These are phyloP conservation scores for Apiospora sp. DNA, from an alignment of 2,329 filamentous ascomycete species.

Conservation along the genomic window DNA sequence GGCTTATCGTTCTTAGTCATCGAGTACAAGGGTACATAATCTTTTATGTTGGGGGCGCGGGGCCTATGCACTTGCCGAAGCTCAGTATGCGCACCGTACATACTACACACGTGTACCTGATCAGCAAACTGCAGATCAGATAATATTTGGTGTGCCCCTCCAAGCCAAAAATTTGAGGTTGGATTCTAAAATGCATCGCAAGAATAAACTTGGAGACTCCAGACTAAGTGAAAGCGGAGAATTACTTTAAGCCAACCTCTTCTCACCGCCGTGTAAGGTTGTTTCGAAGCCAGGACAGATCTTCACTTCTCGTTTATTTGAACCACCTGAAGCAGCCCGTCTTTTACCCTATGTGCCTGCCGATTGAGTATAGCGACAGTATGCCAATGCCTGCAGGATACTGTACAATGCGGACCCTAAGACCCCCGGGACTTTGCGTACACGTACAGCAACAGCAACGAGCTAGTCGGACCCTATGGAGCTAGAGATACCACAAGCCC, in stretches of 20 bases:
- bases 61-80: not conserved
- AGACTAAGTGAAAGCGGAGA: not conserved
- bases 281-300: not conserved
- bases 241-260: not conserved
- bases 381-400: not conserved
- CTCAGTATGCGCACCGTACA: constrained; percentile 1
- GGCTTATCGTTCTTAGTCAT: constrained; percentile 10
- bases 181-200: not conserved
- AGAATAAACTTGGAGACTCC: not conserved
- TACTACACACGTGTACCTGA: not conserved
- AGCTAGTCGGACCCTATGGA: constrained; percentile 21
- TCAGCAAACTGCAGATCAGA: constrained; percentile 3
- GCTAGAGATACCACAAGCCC: constrained; percentile 22
- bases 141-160: not conserved
- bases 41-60: constrained; percentile 16
- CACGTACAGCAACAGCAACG: not conserved
- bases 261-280: not conserved
- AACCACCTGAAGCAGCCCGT: too few species aligned
- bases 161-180: constrained; percentile 1
- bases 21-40: not conserved
- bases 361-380: not conserved
- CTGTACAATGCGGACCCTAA: constrained; percentile 7
- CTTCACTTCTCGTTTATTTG: not conserved
- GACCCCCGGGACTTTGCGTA: constrained; percentile 12
- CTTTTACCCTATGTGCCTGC: not conserved